Evolutionary conservation across 257 asterid species (phyloP).

Genomic region (Ballota nigra): DNA sequence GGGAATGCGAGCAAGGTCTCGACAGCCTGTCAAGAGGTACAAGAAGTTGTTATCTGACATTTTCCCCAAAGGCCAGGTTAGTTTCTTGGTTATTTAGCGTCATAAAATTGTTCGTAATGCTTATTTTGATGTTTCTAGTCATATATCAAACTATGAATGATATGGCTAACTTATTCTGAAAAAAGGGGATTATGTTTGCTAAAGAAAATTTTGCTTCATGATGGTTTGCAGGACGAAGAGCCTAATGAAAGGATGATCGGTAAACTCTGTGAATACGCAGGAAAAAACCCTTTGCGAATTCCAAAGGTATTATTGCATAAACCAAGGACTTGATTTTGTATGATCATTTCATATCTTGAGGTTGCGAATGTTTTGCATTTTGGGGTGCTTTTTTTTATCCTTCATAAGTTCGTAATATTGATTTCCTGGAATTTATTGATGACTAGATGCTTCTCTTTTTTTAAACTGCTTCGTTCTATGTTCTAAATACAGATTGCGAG

Average conservation of each 20-base stretch:
- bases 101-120: not conserved
- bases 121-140: not conserved
- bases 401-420: not conserved
- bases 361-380: not conserved
- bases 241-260: constrained; percentile 90
- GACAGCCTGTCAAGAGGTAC: constrained; percentile 99
- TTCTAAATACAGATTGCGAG: constrained; percentile 59
- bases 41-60: constrained; percentile 92
- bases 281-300: constrained; percentile 88
- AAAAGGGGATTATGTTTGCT: not conserved
- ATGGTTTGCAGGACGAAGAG: constrained; percentile 71
- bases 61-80: constrained; percentile 75
- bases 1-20: constrained; percentile 78
- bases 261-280: constrained; percentile 92
- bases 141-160: not conserved
- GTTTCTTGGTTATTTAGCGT: constrained; percentile 27
- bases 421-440: not conserved
- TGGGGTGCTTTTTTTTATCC: not conserved
- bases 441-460: not conserved
- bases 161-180: not conserved
- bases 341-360: not conserved
- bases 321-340: not conserved
- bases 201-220: constrained; percentile 2
- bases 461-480: not conserved
- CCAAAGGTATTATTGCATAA: constrained; percentile 60